Conservation (phyloP, 2,329 filamentous ascomycete species). For the Trichothecium roseum region DNA sequence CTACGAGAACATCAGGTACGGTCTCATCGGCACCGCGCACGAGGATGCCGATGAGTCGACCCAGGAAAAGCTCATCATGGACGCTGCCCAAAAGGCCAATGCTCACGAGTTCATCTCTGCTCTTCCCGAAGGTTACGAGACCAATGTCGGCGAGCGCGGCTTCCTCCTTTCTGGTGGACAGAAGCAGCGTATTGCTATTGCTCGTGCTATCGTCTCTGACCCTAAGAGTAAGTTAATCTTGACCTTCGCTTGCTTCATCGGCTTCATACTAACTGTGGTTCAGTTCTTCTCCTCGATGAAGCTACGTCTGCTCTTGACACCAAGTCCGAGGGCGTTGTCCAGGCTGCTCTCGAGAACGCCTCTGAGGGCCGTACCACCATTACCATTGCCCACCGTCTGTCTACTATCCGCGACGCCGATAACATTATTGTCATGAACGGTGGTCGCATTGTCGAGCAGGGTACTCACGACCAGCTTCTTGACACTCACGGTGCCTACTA, state of each 20-base stretch:
- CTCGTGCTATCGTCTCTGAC: slow-evolving; percentile 79
- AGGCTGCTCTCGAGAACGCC: slow-evolving; percentile 81
- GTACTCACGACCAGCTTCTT: slow-evolving; percentile 73
- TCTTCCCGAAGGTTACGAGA: slow-evolving; percentile 83
- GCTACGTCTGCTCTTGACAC: slow-evolving; percentile 91
- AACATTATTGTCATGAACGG: slow-evolving; percentile 91
- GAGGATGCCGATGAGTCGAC: slow-evolving; percentile 44
- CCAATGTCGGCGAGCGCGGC: slow-evolving; percentile 89
- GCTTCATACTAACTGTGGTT: neutral
- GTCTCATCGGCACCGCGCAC: slow-evolving; percentile 72
- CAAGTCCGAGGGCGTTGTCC: slow-evolving; percentile 87
- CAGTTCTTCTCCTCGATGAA: slow-evolving; percentile 80
- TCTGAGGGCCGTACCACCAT: slow-evolving; percentile 85
- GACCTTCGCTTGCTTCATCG: no score
- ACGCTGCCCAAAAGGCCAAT: slow-evolving; percentile 86
- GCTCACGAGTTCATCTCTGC: slow-evolving; percentile 80
- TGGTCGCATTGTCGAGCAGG: slow-evolving; percentile 85
- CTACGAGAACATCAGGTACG: slow-evolving; percentile 80
- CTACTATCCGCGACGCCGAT: slow-evolving; percentile 86
- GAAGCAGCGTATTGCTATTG: slow-evolving; percentile 94
- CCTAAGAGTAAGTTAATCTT: slow-evolving; percentile 51
- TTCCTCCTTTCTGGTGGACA: slow-evolving; percentile 90
- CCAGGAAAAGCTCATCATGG: slow-evolving; percentile 61
- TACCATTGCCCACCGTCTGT: slow-evolving; percentile 88
- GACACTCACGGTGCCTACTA: slow-evolving; percentile 62